Percentiles rank a stretch among this genome's conserved stretches.
These are phyloP conservation scores for Trametes villosa DNA, from an alignment of 768 basidiomycete genomes.

Conservation along the genomic window DNA sequence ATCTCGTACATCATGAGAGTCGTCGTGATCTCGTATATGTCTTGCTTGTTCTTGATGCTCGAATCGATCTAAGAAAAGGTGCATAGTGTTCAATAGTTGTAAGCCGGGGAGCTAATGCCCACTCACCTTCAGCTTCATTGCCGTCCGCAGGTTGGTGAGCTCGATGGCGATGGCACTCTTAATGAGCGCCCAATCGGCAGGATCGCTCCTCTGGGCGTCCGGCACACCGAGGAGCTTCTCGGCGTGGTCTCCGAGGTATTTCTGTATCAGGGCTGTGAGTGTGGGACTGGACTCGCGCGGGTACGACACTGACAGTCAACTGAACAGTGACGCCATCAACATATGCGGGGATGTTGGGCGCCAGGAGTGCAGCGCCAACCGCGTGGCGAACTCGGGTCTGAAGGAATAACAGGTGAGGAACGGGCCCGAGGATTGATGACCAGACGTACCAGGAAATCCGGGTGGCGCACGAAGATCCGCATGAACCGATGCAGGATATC, in stretches of 20 bases:
- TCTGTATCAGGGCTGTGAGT: not conserved
- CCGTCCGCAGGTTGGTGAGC: slow-evolving; percentile 1
- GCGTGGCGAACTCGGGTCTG: slow-evolving; percentile 8
- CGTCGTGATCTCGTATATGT: slow-evolving; percentile 13
- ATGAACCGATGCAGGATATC: slow-evolving; percentile 4
- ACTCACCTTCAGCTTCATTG: slow-evolving; percentile 7
- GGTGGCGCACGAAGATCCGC: slow-evolving; percentile 9
- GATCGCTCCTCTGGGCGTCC: not conserved
- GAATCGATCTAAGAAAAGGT: slow-evolving; percentile 1
- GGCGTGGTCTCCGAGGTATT: not conserved
- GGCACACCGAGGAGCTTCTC: slow-evolving; percentile 1
- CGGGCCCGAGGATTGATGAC: not conserved
- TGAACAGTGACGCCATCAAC: slow-evolving; percentile 1
- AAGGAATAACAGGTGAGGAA: not conserved
- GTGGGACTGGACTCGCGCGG: not conserved
- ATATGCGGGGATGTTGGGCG: slow-evolving; percentile 11
- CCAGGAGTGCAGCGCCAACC: slow-evolving; percentile 6
- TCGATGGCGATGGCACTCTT: slow-evolving; percentile 6
- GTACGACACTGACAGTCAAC: not conserved
- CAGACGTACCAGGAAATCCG: slow-evolving; percentile 4
- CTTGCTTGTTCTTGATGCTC: slow-evolving; percentile 13
- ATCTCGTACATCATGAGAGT: slow-evolving; percentile 11
- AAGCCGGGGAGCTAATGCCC: not conserved
- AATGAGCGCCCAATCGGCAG: slow-evolving; percentile 15
- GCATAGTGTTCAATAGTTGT: too few species aligned